phyloP scores from a whole-genome alignment of 2,329 filamentous ascomycete genomes.

The Massarina eburnea region DNA sequence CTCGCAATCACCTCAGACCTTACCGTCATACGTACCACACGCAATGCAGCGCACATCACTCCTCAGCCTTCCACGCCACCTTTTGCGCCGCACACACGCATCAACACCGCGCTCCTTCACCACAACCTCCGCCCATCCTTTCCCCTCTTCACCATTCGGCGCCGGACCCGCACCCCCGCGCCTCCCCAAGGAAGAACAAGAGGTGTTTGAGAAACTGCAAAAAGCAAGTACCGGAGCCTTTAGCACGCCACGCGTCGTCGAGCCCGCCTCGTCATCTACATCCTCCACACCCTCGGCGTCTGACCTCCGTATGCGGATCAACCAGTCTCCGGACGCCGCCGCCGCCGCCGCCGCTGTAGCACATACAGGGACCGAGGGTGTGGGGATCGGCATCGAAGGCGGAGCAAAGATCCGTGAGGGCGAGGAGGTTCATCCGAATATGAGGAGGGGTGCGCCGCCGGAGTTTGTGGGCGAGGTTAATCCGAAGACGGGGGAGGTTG shows the following conservation, averaged over 20 bases:
- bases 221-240: slow-evolving; percentile 74
- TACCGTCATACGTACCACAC: too few species aligned
- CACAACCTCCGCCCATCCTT: slow-evolving; percentile 9
- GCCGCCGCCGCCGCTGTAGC: background rate
- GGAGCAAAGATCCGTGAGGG: slow-evolving; percentile 55
- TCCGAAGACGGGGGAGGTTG: slow-evolving; percentile 91
- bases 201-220: slow-evolving; percentile 86
- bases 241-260: slow-evolving; percentile 61
- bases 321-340: slow-evolving; percentile 34
- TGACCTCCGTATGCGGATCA: slow-evolving; percentile 30
- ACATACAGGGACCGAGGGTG: slow-evolving; percentile 12
- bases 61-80: slow-evolving; percentile 25
- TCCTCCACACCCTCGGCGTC: slow-evolving; percentile 8
- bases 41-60: slow-evolving; percentile 21
- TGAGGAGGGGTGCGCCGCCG: slow-evolving; percentile 75
- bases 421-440: slow-evolving; percentile 68
- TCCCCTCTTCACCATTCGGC: slow-evolving; percentile 24
- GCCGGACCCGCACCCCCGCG: slow-evolving; percentile 74
- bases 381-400: slow-evolving; percentile 24
- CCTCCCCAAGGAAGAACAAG: slow-evolving; percentile 85
- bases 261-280: slow-evolving; percentile 36
- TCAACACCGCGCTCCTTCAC: slow-evolving; percentile 2
- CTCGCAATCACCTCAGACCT: too few species aligned
- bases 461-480: slow-evolving; percentile 94
- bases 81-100: slow-evolving; percentile 17